Evolutionary conservation across 192 early-diverging fungal genomes (phyloP).

Genomic region (Polychytrium aggregatum): DNA sequence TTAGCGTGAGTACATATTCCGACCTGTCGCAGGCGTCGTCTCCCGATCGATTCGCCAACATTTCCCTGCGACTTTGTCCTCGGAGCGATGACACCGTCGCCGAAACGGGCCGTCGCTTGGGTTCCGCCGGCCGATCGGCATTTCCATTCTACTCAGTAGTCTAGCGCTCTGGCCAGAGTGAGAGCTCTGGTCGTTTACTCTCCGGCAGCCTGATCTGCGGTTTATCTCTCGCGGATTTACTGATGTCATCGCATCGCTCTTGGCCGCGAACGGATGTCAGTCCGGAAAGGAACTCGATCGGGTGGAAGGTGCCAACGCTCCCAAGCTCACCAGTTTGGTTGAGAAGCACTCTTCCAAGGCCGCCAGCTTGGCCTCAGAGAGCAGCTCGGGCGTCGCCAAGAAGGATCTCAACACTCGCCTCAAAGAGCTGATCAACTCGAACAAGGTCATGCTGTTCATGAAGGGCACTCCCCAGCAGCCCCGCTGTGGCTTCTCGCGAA

Average conservation of each 20-base stretch:
- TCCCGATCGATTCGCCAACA: no score
- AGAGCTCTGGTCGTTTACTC: no score
- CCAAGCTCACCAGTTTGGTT: slow-evolving; percentile 59
- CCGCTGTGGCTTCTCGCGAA: slow-evolving; percentile 86
- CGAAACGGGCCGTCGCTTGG: slow-evolving; percentile 4
- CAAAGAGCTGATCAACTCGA: slow-evolving; percentile 20
- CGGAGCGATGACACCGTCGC: no score
- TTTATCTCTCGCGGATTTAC: no score
- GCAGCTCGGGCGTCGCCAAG: slow-evolving; percentile 10
- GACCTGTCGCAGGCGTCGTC: not conserved
- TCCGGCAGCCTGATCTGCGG: no score
- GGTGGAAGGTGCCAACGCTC: slow-evolving; percentile 80
- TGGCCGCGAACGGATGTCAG: no score
- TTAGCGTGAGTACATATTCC: slow-evolving; percentile 40
- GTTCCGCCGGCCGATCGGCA: not conserved
- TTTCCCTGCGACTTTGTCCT: no score
- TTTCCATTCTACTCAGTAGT: not conserved
- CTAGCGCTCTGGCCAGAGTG: not conserved
- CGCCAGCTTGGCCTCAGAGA: no score
- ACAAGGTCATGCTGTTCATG: slow-evolving; percentile 88
- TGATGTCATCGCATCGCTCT: no score
- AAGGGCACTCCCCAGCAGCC: slow-evolving; percentile 87
- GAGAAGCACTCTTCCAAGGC: slow-evolving; percentile 49
- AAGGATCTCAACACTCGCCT: slow-evolving; percentile 22
- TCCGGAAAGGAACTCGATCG: slow-evolving; percentile 59